Base-by-base conservation (phyloP, 345 rosid species). In the sweet orange (Citrus sinensis) region DNA sequence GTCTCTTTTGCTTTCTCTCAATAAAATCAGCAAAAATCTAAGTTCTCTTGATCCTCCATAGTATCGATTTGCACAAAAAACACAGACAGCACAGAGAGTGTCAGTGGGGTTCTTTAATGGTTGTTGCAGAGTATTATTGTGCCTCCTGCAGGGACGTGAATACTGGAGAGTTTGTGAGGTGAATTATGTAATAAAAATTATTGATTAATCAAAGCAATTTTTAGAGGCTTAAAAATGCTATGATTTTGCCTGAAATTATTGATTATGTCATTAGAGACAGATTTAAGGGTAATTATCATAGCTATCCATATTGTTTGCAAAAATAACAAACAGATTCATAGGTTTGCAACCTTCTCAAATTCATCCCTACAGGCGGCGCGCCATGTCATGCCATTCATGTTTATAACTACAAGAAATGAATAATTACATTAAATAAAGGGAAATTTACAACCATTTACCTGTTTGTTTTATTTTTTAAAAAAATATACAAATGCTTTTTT, bases 21-120 rank as follows among this genome's bases (percentile, higher is more conserved):
- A 6, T 16, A 40, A 24, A 55, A 67, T n/a, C 34, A 67, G 27
- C 8, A 55, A 25, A 17, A 55, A 9, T 1, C 34, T 13, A 30
- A 51, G 49, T 29, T 66, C 16, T 35, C 54, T 59, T 16, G 73
- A 67, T 39, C 42, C 69, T 67, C 78, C 78, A 67, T 74, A 8
- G 71, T 19, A 2, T 24, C 25, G 20, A 13, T 49, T 65, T 32
- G 25, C 42, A 75, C 29, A 27, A 59, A 42, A 37, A 60, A 17
- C 25, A 25, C 27, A 61, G 37, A 25, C 27, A 40, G 56, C 22
- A 19, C 37, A 35, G 9, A 40, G 19, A 35, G 54, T 61, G 76
- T 39, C 69, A 61, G 59, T 32, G 37, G 40, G 27, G 27, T 19
- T 74, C 22, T 17, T 39, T 39, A 39, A 60, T 39, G 27, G 74